Evolutionary conservation across 164 flowering plant species (phyloP).

Genomic region (Dillenia turbinata): DNA sequence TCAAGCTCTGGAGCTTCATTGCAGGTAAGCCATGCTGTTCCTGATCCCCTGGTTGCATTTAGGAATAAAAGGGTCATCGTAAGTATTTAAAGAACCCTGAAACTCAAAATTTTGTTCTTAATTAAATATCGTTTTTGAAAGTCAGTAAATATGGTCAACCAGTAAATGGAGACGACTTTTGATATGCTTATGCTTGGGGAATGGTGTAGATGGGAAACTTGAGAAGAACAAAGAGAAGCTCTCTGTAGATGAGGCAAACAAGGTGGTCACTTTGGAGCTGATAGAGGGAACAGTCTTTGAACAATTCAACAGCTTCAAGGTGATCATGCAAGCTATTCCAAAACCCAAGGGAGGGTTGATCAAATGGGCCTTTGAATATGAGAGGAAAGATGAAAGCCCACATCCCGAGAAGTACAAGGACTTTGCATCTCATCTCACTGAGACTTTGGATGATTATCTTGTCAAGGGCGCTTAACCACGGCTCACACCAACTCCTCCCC

Average conservation of each 20-base stretch:
- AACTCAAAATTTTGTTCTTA: too few species aligned
- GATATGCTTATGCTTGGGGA: neutral
- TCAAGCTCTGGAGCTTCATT: slow-evolving; percentile 20
- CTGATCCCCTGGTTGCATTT: too few species aligned
- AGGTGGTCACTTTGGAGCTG: slow-evolving; percentile 6
- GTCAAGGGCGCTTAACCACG: neutral
- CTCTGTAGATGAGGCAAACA: slow-evolving; percentile 13
- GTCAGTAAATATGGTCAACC: too few species aligned
- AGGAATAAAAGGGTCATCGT: too few species aligned
- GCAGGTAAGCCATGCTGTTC: too few species aligned
- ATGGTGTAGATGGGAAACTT: slow-evolving; percentile 7
- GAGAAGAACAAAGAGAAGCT: neutral
- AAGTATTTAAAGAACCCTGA: too few species aligned
- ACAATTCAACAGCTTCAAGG: slow-evolving; percentile 7
- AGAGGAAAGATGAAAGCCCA: slow-evolving; percentile 10
- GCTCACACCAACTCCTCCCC: too few species aligned
- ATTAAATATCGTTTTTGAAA: too few species aligned
- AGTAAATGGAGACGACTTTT: too few species aligned
- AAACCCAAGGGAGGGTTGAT: slow-evolving; percentile 13
- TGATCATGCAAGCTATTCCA: slow-evolving; percentile 1
- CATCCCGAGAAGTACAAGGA: slow-evolving; percentile 7
- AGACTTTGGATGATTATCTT: slow-evolving; percentile 12
- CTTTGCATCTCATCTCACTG: neutral
- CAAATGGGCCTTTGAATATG: slow-evolving; percentile 16
- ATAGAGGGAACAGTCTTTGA: slow-evolving; percentile 17